Percentiles rank a stretch among this genome's conserved stretches.
Conservation (phyloP, 2,329 filamentous ascomycete genomes). For the Beauveria caledonica region DNA sequence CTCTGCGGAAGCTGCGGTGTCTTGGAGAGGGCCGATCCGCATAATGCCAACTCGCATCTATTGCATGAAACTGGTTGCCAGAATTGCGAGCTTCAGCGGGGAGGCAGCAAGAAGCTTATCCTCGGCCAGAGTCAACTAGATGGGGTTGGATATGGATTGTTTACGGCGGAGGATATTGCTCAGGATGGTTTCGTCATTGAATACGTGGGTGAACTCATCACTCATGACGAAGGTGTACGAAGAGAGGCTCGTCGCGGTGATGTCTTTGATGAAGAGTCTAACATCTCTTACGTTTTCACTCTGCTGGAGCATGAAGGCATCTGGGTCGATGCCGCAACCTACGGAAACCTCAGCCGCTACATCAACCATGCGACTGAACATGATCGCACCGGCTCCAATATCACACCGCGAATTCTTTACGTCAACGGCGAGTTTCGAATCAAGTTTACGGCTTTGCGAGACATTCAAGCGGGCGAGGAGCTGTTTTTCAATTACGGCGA, state of each 20-base stretch:
- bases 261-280: slow-evolving; percentile 51
- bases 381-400: slow-evolving; percentile 48
- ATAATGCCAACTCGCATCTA: slow-evolving; percentile 52
- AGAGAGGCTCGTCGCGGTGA: slow-evolving; percentile 54
- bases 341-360: slow-evolving; percentile 74
- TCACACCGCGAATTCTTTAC: slow-evolving; percentile 56
- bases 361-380: slow-evolving; percentile 65
- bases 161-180: slow-evolving; percentile 57
- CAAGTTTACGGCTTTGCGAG: slow-evolving; percentile 58
- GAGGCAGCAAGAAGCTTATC: slow-evolving; percentile 54
- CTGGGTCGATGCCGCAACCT: slow-evolving; percentile 66
- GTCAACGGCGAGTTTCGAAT: slow-evolving; percentile 72
- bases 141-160: slow-evolving; percentile 66
- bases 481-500: slow-evolving; percentile 76
- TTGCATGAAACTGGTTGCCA: slow-evolving; percentile 55
- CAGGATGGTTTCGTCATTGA: slow-evolving; percentile 71
- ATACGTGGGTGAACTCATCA: slow-evolving; percentile 72
- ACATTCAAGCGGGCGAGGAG: slow-evolving; percentile 65
- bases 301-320: slow-evolving; percentile 52
- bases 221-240: slow-evolving; percentile 59
- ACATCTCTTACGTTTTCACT: slow-evolving; percentile 58
- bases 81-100: slow-evolving; percentile 65
- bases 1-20: slow-evolving; percentile 67
- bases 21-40: slow-evolving; percentile 57
- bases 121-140: slow-evolving; percentile 63